phyloP scores from a whole-genome alignment of 2,329 filamentous ascomycete species.

The Cercospora sp. region DNA sequence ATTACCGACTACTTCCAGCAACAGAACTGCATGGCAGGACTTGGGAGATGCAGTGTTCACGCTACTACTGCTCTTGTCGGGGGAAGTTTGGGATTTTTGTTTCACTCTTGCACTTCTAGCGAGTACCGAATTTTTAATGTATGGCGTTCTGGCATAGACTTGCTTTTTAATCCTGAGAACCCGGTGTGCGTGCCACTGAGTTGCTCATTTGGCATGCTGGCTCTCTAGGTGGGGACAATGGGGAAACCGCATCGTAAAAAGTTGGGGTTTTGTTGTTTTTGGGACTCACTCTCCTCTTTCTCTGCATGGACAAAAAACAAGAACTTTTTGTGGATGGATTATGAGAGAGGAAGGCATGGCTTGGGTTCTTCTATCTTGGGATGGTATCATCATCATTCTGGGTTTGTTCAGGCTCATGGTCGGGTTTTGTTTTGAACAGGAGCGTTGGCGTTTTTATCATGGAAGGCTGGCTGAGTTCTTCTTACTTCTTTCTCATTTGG shows the following conservation, averaged over 20 bases:
- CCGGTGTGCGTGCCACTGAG: constrained; percentile 8
- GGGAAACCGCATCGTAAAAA: not conserved
- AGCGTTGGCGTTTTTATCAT: not conserved
- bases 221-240: not conserved
- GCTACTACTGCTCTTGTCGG: not conserved
- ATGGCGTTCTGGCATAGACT: constrained; percentile 28
- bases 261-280: not conserved
- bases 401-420: not conserved
- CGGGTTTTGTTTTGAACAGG: not conserved
- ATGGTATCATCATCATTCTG: not conserved
- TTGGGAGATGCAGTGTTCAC: constrained; percentile 1
- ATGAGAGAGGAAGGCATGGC: not conserved
- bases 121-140: constrained; percentile 20
- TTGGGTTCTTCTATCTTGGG: not conserved
- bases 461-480: not conserved
- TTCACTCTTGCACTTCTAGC: constrained; percentile 31
- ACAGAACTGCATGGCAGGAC: constrained; percentile 14
- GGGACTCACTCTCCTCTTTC: not conserved
- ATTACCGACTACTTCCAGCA: not conserved
- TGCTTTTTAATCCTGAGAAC: constrained; percentile 13
- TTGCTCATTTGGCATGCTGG: not conserved
- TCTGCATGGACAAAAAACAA: constrained; percentile 1
- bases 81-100: constrained; percentile 14
- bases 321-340: not conserved
- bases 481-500: not conserved